Evolutionary conservation across 2,329 filamentous ascomycete species (phyloP), one percentile per base, ranked within the genome.

Genomic region (Endocalyx cinctus): DNA sequence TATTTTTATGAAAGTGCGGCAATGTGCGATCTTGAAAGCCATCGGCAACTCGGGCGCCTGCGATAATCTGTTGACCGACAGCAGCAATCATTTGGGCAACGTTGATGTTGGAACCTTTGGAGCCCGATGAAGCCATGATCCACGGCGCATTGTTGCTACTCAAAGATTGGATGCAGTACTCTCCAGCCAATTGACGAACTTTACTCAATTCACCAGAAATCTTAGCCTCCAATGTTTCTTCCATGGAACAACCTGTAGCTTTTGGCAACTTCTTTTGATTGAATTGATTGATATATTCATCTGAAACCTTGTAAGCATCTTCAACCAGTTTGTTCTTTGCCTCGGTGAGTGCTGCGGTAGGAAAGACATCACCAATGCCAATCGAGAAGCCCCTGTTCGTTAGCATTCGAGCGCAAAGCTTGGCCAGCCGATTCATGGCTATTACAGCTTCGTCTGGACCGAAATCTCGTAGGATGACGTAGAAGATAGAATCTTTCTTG

Each of bases 1-100:
- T 82, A 48, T 92, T 88, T 60, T 97, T 97, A 34, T 88, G 83
- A 57, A 97, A 98, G 60, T 98, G 92, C 25, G 92, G 92, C 34
- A 98, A 63, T 36, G 84, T 96, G 51, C 92, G 80, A 59, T 97
- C 90, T 57, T 97, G 90, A 64, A 98, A 98, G 6, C 92, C 92
- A 62, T 98, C 87, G 27, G 87, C 77, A 19, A 98, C 89, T 76
- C 92, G 89, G 53, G 85, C 79, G 30, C 88, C 87, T 39, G 85
- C 85, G 52, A 98, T 97, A 76, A 97, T 96, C 51, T 98, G 92
- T 63, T 98, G 92, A 31, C 92, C 92, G 55, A 98, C 92, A 38
- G 89, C 81, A 36, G 92, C 90, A 57, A 97, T 85, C 92, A 98
- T 98, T 67, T 98, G 92, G 7, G 92, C 92, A 20, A 98, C 92